Evolutionary conservation across 768 basidiomycete species (phyloP), one percentile per base, ranked within the genome.

Genomic region (Tylopilus rubrobrunneus): DNA sequence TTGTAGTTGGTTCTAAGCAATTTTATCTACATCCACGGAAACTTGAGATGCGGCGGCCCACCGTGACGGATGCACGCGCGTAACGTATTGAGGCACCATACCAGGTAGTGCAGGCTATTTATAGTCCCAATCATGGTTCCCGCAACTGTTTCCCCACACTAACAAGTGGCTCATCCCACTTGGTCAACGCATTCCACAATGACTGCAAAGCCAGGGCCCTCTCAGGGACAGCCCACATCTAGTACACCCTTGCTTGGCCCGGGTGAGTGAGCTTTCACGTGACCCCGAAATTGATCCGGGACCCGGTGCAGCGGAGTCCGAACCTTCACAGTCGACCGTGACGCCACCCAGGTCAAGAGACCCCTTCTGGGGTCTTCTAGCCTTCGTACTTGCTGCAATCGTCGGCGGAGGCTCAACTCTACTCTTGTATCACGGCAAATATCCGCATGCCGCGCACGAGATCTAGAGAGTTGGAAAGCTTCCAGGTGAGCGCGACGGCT

Each of bases 381-480:
- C 41, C 5, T 52, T 70, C 36, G 51, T 52, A 8, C 10, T 70
- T 25, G 68, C 44, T 39, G 61, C 53, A 15, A 45, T 62, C 9
- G 17, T 70, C 39, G 64, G 63, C 39, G 64, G 63, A 45, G 25
- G 61, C 23, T 49, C 51, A 5, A 40, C 54, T 11, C 49, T 59
- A 43, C 15, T 71, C 27, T n/a, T 49, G 33, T 53, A 57, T 28
- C 58, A 47, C 41, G 27, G 33, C 39, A 52, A 53, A 28, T 2
- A 51, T 45, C 52, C 14, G 5, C 49, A n/a, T 34, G 9, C 42
- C 41, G 29, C 40, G 28, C 23, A 11, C 17, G 52, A 54, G 40
- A 25, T 56, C 11, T 31, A 67, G 44, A 63, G 67, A 39, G 58
- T 76, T 0, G 74, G 65, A 3, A 72, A 62, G 57, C 63, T 75